These are phyloP conservation scores for Schwanniomyces pseudopolymorphus DNA, from an alignment of 805 yeast species.

Conservation along the genomic window DNA sequence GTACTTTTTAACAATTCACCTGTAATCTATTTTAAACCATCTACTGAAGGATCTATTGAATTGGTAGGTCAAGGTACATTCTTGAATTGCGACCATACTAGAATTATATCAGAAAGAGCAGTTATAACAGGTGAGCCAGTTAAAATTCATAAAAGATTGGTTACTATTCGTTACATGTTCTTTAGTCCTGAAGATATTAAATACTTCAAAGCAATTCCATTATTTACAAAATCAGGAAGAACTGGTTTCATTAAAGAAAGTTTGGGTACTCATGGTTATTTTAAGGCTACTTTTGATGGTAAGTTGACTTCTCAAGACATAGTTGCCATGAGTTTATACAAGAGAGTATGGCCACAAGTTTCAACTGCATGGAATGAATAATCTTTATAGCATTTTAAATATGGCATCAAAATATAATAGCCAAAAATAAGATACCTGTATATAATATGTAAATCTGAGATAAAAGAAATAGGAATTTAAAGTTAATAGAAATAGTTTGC, in stretches of 20 bases:
- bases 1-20: constrained; percentile 82
- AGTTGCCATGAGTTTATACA: constrained; percentile 90
- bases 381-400: constrained; percentile 3
- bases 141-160: constrained; percentile 88
- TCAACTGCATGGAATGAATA: constrained; percentile 34
- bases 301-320: constrained; percentile 88
- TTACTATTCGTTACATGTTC: constrained; percentile 96
- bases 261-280: constrained; percentile 97
- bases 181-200: constrained; percentile 86
- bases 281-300: constrained; percentile 93
- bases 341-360: constrained; percentile 85
- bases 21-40: constrained; percentile 72
- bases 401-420: background rate
- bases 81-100: constrained; percentile 78
- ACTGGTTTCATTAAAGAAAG: constrained; percentile 93
- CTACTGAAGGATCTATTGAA: constrained; percentile 51
- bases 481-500: background rate
- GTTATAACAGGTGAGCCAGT: constrained; percentile 92
- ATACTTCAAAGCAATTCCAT: constrained; percentile 87
- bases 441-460: background rate
- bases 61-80: constrained; percentile 90
- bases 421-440: background rate
- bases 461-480: background rate
- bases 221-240: constrained; percentile 90
- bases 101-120: constrained; percentile 84